Conservation (phyloP, 2,329 filamentous ascomycete genomes). For the Diaporthe vaccinii region DNA sequence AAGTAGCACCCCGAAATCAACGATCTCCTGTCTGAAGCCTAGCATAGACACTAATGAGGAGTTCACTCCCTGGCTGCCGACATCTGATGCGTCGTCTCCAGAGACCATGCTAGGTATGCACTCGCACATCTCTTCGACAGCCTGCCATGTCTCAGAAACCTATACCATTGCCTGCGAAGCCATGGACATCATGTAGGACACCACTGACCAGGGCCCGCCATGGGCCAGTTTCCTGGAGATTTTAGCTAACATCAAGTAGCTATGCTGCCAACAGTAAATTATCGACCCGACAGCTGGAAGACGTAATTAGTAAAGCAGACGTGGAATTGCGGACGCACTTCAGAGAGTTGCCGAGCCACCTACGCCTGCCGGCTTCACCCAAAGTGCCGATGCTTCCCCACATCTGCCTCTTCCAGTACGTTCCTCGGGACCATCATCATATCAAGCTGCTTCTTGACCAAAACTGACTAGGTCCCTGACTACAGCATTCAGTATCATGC, state of each 20-base stretch:
- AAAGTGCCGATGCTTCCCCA: slow-evolving; percentile 43
- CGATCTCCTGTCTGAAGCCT: slow-evolving; percentile 44
- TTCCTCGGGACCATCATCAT: not conserved
- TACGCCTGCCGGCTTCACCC: slow-evolving; percentile 40
- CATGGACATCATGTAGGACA: slow-evolving; percentile 41
- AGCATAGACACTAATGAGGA: slow-evolving; percentile 38
- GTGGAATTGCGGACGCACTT: slow-evolving; percentile 43
- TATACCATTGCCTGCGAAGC: slow-evolving; percentile 43
- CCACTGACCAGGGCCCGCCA: not conserved
- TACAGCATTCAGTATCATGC: slow-evolving; percentile 45
- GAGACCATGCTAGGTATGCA: slow-evolving; percentile 32
- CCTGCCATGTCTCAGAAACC: slow-evolving; percentile 42
- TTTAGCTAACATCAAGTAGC: not conserved
- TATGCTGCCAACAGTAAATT: slow-evolving; percentile 34
- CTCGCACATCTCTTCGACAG: slow-evolving; percentile 39
- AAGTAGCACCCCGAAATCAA: slow-evolving; percentile 40
- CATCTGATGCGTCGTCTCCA: not conserved
- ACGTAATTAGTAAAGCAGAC: slow-evolving; percentile 41
- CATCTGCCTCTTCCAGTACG: slow-evolving; percentile 46
- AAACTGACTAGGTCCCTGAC: not conserved
- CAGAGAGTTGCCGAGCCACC: slow-evolving; percentile 39
- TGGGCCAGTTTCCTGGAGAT: not conserved
- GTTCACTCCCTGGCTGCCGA: slow-evolving; percentile 43
- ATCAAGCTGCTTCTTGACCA: too few relatives aligned
- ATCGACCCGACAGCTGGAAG: slow-evolving; percentile 34